phyloP scores from a whole-genome alignment of 2,329 filamentous ascomycete genomes.

The Fusarium tuaranense region DNA sequence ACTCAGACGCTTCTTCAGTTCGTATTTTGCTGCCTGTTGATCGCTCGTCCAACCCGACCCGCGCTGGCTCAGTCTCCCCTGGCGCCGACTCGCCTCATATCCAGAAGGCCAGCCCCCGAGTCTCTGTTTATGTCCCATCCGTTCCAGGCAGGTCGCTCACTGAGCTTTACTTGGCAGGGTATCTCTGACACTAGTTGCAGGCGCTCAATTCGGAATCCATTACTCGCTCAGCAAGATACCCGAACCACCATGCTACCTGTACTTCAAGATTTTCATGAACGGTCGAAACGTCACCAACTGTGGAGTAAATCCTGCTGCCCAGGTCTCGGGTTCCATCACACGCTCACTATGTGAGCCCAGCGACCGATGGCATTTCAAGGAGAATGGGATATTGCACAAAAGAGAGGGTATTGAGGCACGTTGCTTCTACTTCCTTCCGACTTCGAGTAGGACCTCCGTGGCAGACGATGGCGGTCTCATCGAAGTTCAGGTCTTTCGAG shows the following conservation, averaged over 20 bases:
- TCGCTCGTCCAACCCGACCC: conserved; percentile 35
- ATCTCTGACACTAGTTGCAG: conserved; percentile 47
- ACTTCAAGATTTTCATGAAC: conserved; percentile 69
- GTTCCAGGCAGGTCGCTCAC: conserved; percentile 56
- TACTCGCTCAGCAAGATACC: conserved; percentile 57
- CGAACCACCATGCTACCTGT: conserved; percentile 55
- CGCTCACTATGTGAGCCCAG: conserved; percentile 63
- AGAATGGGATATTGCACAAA: conserved; percentile 49
- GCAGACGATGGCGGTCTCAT: conserved; percentile 68
- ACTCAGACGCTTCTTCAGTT: conserved; percentile 63
- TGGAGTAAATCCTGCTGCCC: conserved; percentile 57
- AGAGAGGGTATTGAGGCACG: conserved; percentile 60
- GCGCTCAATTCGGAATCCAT: conserved; percentile 64
- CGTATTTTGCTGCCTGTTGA: conserved; percentile 44
- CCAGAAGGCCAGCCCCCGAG: conserved; percentile 53
- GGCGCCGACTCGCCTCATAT: conserved; percentile 17
- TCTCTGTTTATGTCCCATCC: conserved; percentile 69
- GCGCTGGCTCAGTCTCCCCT: background rate
- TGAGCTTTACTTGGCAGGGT: background rate
- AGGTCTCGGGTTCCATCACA: conserved; percentile 54
- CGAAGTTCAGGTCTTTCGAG: conserved; percentile 65
- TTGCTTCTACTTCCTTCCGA: conserved; percentile 62
- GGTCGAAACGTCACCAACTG: conserved; percentile 64
- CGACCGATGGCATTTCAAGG: conserved; percentile 54
- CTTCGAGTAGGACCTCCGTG: conserved; percentile 50